phyloP scores from a whole-genome alignment of 1,139 yeast genomes.

The Saccharomyces pastorianus region DNA sequence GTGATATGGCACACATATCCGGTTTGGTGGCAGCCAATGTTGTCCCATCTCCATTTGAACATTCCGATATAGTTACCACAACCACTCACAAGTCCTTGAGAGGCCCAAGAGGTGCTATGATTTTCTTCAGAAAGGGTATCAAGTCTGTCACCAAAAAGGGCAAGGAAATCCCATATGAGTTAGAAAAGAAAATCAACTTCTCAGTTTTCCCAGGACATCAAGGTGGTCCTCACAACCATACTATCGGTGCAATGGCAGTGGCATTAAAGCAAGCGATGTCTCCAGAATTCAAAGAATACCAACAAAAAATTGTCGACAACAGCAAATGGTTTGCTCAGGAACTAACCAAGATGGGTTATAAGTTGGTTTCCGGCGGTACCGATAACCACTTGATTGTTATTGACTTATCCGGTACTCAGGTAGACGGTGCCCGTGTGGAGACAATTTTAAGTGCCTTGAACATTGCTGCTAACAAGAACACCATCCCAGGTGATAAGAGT shows the following conservation, averaged over 20 bases:
- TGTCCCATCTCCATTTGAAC: constrained; percentile 85
- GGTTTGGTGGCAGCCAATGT: constrained; percentile 92
- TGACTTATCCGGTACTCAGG: constrained; percentile 71
- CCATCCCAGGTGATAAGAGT: constrained; percentile 92
- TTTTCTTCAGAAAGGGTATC: constrained; percentile 88
- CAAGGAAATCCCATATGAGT: constrained; percentile 75
- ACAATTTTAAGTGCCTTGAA: constrained; percentile 80
- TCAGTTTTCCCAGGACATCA: constrained; percentile 98
- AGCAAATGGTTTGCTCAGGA: constrained; percentile 71
- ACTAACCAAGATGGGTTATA: constrained; percentile 58
- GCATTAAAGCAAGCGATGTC: constrained; percentile 84
- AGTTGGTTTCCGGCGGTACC: constrained; percentile 85
- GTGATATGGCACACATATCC: constrained; percentile 96
- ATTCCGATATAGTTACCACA: constrained; percentile 92
- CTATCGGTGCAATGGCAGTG: constrained; percentile 90
- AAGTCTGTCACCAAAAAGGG: constrained; percentile 79
- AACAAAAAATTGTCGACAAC: constrained; percentile 69
- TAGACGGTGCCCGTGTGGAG: constrained; percentile 95
- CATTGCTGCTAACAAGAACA: constrained; percentile 92
- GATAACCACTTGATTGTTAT: constrained; percentile 89
- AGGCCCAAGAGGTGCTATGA: constrained; percentile 99
- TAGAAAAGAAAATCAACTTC: constrained; percentile 85
- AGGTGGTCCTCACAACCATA: constrained; percentile 98
- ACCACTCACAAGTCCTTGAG: constrained; percentile 95
- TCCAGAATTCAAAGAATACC: constrained; percentile 83